phyloP scores from a whole-genome alignment of 768 basidiomycete genomes.

The Pleurotus sapidus region DNA sequence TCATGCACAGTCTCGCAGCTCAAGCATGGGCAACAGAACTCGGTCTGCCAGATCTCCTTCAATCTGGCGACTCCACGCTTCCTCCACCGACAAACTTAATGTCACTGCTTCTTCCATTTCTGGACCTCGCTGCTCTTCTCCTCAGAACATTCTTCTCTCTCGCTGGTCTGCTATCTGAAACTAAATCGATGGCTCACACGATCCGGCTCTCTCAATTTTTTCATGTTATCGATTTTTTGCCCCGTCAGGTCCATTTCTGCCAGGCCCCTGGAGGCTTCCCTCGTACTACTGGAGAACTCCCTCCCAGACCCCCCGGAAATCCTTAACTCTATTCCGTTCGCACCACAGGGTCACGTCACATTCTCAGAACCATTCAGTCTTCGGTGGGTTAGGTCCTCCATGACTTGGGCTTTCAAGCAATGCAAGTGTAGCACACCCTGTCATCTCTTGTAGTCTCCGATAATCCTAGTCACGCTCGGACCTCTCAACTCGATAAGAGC shows the following conservation, averaged over 20 bases:
- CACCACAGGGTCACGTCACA: background rate
- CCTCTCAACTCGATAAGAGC: no score
- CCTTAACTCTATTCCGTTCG: background rate
- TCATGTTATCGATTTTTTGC: background rate
- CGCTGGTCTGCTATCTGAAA: background rate
- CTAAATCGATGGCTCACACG: background rate
- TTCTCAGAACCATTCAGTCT: no score
- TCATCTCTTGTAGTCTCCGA: no score
- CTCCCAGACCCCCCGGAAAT: background rate
- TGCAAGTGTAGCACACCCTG: no score
- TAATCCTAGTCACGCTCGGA: no score
- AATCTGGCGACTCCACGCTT: background rate
- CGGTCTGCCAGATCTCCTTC: background rate
- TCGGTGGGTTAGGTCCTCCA: no score
- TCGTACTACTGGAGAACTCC: no score
- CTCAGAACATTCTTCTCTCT: conserved; percentile 5
- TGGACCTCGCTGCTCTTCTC: background rate
- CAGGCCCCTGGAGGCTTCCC: background rate
- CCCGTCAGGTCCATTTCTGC: background rate
- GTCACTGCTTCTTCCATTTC: conserved; percentile 4
- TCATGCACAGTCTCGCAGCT: conserved; percentile 2
- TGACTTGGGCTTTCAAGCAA: no score
- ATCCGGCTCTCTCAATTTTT: background rate
- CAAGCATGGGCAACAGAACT: background rate
- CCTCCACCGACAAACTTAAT: background rate